phyloP scores from a whole-genome alignment of 768 basidiomycete genomes.

The Tylopilus subfusipes region DNA sequence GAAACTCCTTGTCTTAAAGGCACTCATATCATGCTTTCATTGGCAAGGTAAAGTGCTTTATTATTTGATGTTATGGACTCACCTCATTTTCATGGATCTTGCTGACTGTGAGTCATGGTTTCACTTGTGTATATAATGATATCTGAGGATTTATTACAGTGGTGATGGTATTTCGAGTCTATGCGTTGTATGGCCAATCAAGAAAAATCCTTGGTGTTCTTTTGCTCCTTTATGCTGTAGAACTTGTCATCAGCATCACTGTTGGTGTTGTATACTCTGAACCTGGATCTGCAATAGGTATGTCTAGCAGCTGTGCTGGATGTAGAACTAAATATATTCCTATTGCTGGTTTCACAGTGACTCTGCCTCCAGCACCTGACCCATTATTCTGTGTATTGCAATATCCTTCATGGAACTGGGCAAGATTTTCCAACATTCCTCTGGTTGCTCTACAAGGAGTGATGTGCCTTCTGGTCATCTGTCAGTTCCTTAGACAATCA shows the following conservation, averaged over 20 bases:
- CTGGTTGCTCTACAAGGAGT: neutral
- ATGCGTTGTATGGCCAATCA: conserved; percentile 7
- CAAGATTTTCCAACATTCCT: neutral
- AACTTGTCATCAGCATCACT: neutral
- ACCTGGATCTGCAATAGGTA: neutral
- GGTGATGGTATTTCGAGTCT: conserved; percentile 10
- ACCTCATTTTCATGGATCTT: neutral
- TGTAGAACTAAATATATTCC: neutral
- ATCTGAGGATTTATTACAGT: neutral
- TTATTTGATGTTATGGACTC: neutral
- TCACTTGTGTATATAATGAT: too few species aligned
- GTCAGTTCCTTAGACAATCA: neutral
- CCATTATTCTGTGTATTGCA: conserved; percentile 1
- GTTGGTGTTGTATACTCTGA: neutral
- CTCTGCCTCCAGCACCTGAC: neutral
- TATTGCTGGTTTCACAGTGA: neutral
- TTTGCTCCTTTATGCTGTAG: neutral
- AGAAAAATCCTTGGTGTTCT: neutral
- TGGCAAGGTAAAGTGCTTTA: neutral
- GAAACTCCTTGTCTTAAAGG: neutral
- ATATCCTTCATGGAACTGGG: conserved; percentile 4
- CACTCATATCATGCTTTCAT: neutral
- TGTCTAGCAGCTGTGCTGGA: neutral
- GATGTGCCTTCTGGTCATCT: conserved; percentile 6
- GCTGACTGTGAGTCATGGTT: conserved; percentile 1